phyloP scores from a whole-genome alignment of 345 rosid genomes.

The Reutealis trisperma region DNA sequence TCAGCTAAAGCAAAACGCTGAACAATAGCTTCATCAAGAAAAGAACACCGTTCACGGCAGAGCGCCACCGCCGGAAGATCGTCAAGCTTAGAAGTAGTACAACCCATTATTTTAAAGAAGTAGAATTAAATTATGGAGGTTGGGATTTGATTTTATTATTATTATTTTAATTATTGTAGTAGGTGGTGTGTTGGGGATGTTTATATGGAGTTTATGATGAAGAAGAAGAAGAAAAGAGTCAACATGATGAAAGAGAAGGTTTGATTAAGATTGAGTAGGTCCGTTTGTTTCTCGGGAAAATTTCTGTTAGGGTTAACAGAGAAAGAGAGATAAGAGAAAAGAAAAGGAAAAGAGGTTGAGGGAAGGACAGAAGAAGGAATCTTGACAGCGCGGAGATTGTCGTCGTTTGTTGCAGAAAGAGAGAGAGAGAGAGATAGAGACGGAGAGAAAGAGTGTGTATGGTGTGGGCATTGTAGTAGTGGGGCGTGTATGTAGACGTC shows the following conservation, averaged over 20 bases:
- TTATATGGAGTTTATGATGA: not conserved
- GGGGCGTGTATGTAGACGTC: slow-evolving; percentile 1
- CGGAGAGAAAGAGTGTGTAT: not conserved
- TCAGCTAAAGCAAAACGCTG: slow-evolving; percentile 82
- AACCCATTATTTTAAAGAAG: slow-evolving; percentile 47
- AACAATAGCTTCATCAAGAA: slow-evolving; percentile 63
- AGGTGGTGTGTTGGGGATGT: not conserved
- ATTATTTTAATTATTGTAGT: not conserved
- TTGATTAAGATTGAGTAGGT: slow-evolving; percentile 1
- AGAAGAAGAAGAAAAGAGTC: not conserved
- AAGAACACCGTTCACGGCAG: slow-evolving; percentile 77
- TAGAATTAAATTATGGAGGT: not conserved
- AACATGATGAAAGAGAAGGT: not conserved
- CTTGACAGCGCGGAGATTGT: slow-evolving; percentile 73
- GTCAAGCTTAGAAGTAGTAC: slow-evolving; percentile 80
- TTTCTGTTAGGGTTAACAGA: slow-evolving; percentile 12
- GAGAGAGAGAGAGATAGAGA: slow-evolving; percentile 21
- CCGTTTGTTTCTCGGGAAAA: slow-evolving; percentile 38
- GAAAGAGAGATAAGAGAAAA: not conserved
- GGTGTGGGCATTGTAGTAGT: slow-evolving; percentile 2
- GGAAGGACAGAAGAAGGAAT: slow-evolving; percentile 47
- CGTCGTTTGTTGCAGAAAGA: slow-evolving; percentile 53
- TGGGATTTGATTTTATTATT: not conserved
- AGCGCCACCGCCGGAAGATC: slow-evolving; percentile 94
- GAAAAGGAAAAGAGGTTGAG: slow-evolving; percentile 15